phyloP scores from a whole-genome alignment of 1,284 basidiomycete species.

The Waitea zeae region DNA sequence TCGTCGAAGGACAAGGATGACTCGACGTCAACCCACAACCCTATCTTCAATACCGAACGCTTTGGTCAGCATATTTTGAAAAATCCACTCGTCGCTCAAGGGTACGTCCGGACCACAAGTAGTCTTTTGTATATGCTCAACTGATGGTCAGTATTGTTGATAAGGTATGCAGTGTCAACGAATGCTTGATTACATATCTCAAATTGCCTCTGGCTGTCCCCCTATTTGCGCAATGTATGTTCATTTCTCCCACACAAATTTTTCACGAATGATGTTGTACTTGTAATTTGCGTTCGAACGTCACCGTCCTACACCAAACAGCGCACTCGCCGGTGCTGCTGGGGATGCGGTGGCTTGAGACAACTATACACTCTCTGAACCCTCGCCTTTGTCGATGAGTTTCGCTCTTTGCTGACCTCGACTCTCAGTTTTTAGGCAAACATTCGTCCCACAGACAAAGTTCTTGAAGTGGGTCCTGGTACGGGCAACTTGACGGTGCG shows the following conservation, averaged over 20 bases:
- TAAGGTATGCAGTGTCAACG: conserved; percentile 26
- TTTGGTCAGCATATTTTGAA: conserved; percentile 98
- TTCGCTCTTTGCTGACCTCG: neutral
- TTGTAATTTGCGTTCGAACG: neutral
- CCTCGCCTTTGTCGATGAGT: neutral
- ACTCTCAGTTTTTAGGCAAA: conserved; percentile 46
- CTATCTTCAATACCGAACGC: conserved; percentile 84
- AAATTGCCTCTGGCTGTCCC: no score
- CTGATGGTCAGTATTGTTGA: conserved; percentile 53
- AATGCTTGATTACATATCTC: no score
- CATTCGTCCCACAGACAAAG: conserved; percentile 87
- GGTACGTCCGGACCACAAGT: no score
- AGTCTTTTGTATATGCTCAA: conserved; percentile 4
- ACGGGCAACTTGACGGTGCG: conserved; percentile 94
- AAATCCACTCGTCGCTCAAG: conserved; percentile 80
- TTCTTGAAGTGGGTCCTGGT: conserved; percentile 96
- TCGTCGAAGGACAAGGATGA: conserved; percentile 23
- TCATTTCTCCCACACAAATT: neutral
- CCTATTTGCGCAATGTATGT: neutral
- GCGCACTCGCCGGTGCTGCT: neutral
- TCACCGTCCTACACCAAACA: neutral
- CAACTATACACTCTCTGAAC: neutral
- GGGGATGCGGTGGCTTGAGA: neutral
- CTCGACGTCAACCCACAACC: conserved; percentile 42
- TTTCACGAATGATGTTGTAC: neutral